Evolutionary conservation across 2,329 filamentous ascomycete genomes (phyloP).

Genomic region (Cladosporium sp.): DNA sequence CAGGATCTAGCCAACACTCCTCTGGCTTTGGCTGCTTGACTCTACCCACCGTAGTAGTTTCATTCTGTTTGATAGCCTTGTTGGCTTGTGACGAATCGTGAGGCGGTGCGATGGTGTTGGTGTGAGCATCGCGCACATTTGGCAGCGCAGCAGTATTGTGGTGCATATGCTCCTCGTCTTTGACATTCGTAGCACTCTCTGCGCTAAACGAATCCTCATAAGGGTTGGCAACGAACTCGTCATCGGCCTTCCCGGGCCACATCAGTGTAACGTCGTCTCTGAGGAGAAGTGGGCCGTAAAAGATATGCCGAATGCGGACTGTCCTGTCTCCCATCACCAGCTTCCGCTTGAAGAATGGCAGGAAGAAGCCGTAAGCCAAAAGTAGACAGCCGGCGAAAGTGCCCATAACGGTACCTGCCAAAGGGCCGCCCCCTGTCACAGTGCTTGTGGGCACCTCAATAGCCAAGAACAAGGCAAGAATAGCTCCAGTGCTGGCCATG

Average conservation of each 20-base stretch:
- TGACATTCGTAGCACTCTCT: neutral
- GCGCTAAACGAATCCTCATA: slow-evolving; percentile 16
- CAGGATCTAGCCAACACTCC: slow-evolving; percentile 1
- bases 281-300: slow-evolving; percentile 40
- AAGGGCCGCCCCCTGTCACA: slow-evolving; percentile 32
- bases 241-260: slow-evolving; percentile 18
- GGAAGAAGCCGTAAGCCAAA: slow-evolving; percentile 50
- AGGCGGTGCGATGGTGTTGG: neutral
- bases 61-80: neutral
- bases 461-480: slow-evolving; percentile 55
- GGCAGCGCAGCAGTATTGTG: neutral
- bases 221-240: slow-evolving; percentile 20
- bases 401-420: slow-evolving; percentile 52
- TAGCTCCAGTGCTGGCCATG: slow-evolving; percentile 42
- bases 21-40: neutral
- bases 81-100: neutral
- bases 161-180: slow-evolving; percentile 1
- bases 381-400: slow-evolving; percentile 48
- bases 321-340: slow-evolving; percentile 60
- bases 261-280: slow-evolving; percentile 37
- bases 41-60: neutral
- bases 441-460: slow-evolving; percentile 32
- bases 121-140: neutral
- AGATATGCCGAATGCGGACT: slow-evolving; percentile 52
- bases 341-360: slow-evolving; percentile 56